These are phyloP conservation scores for Xylaria sp. DNA, from an alignment of 2,329 filamentous ascomycete species.

Conservation along the genomic window DNA sequence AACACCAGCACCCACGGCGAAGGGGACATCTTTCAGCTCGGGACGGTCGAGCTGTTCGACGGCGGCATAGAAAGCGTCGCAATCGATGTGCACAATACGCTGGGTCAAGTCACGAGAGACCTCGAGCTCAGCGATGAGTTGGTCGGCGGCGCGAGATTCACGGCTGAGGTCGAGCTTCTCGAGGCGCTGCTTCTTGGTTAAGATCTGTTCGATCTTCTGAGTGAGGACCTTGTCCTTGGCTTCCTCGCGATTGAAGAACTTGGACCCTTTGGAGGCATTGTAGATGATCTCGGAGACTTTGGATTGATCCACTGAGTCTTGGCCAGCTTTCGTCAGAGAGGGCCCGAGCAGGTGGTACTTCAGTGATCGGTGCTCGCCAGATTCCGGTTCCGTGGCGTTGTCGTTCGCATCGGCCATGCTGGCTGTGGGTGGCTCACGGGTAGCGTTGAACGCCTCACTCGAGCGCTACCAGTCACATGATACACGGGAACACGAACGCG, in stretches of 20 bases:
- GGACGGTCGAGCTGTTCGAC: conserved; percentile 86
- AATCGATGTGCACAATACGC: conserved; percentile 88
- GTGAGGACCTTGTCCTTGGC: conserved; percentile 81
- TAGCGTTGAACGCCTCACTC: conserved; percentile 2
- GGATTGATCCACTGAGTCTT: conserved; percentile 89
- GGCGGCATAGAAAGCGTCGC: conserved; percentile 96
- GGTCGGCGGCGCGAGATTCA: conserved; percentile 78
- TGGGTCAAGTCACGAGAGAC: conserved; percentile 80
- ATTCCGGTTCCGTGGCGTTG: conserved; percentile 11
- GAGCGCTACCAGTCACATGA: conserved; percentile 10
- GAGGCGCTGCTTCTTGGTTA: conserved; percentile 75
- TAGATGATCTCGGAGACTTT: conserved; percentile 98
- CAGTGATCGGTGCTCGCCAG: conserved; percentile 61
- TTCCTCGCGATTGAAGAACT: conserved; percentile 94
- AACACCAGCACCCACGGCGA: conserved; percentile 80
- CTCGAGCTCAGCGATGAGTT: conserved; percentile 81
- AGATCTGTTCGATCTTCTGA: conserved; percentile 80
- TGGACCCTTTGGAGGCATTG: conserved; percentile 93
- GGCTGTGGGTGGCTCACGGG: background rate
- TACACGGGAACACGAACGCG: background rate
- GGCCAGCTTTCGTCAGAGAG: conserved; percentile 90
- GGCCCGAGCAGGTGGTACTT: conserved; percentile 92
- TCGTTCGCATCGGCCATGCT: conserved; percentile 21
- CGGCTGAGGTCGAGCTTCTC: conserved; percentile 75
- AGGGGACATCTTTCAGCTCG: conserved; percentile 83